Conservation (phyloP, 2,329 filamentous ascomycete genomes). For the Clonostachys chloroleuca region DNA sequence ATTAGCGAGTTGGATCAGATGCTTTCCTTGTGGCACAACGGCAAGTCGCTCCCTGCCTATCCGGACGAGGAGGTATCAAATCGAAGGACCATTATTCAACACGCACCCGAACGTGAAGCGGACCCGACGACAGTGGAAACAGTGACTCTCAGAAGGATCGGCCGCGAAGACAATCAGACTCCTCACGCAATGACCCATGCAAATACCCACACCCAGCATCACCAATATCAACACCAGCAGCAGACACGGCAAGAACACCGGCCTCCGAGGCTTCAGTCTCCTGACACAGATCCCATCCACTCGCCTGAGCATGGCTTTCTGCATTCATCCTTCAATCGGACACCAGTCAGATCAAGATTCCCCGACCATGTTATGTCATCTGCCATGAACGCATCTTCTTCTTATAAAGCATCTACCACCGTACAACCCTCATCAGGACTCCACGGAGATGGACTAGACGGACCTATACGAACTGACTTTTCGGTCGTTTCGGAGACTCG, state of each 20-base stretch:
- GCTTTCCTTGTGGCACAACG: constrained; percentile 42
- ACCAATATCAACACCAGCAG: background rate
- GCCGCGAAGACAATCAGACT: constrained; percentile 11
- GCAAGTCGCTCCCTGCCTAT: constrained; percentile 70
- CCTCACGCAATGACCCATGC: constrained; percentile 1
- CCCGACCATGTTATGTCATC: background rate
- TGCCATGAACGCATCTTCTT: constrained; percentile 12
- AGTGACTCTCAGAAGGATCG: constrained; percentile 44
- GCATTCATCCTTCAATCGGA: constrained; percentile 50
- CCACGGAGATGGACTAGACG: constrained; percentile 10
- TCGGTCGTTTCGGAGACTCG: constrained; percentile 7
- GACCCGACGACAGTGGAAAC: constrained; percentile 45
- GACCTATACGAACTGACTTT: constrained; percentile 26
- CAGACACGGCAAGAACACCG: constrained; percentile 3
- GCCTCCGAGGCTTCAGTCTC: background rate
- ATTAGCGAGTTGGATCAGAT: constrained; percentile 83
- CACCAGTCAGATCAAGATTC: constrained; percentile 26
- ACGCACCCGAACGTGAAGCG: constrained; percentile 35
- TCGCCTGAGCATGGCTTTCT: constrained; percentile 25
- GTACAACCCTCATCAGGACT: background rate
- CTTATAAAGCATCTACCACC: background rate
- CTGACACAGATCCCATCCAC: constrained; percentile 9
- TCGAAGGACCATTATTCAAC: constrained; percentile 10
- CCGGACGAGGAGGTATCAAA: constrained; percentile 48
- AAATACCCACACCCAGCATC: constrained; percentile 3